Conservation (phyloP, 2,329 filamentous ascomycete genomes). For the Hypoxylon sp. region DNA sequence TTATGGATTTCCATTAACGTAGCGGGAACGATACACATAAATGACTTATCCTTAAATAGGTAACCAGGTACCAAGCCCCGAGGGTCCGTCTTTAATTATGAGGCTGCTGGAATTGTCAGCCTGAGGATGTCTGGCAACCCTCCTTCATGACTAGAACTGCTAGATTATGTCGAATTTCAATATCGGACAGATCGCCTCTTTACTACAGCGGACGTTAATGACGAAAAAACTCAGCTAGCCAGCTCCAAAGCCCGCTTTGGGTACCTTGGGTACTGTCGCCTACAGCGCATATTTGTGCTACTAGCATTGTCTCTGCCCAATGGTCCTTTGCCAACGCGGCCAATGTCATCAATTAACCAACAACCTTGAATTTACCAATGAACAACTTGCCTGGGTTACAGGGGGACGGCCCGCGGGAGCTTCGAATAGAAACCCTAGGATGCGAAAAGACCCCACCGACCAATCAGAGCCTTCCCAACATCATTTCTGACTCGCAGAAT, state of each 20-base stretch:
- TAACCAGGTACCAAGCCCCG: not conserved
- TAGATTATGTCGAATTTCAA: conserved; percentile 22
- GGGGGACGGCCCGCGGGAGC: conserved; percentile 44
- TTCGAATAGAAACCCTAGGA: conserved; percentile 40
- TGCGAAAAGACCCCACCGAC: conserved; percentile 33
- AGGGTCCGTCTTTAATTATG: conserved; percentile 1
- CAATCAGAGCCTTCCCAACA: conserved; percentile 43
- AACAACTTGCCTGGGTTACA: conserved; percentile 25
- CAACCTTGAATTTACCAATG: conserved; percentile 26
- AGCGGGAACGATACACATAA: conserved; percentile 1
- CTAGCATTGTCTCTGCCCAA: conserved; percentile 32
- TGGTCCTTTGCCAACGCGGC: conserved; percentile 38
- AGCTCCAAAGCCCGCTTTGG: conserved; percentile 9
- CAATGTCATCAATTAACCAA: conserved; percentile 33
- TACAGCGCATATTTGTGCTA: conserved; percentile 26
- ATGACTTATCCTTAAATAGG: conserved; percentile 4
- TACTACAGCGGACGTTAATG: conserved; percentile 7
- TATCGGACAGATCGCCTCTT: conserved; percentile 19
- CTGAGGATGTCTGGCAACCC: conserved; percentile 15
- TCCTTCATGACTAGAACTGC: conserved; percentile 14
- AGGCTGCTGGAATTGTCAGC: conserved; percentile 34
- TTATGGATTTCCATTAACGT: conserved; percentile 18
- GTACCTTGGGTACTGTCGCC: conserved; percentile 5
- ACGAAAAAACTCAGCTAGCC: conserved; percentile 17
- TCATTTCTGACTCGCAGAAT: conserved; percentile 43